Percentiles rank a stretch among this genome's conserved stretches.
Conservation (phyloP, 2,329 filamentous ascomycete genomes). For the Shiraia bambusicola region DNA sequence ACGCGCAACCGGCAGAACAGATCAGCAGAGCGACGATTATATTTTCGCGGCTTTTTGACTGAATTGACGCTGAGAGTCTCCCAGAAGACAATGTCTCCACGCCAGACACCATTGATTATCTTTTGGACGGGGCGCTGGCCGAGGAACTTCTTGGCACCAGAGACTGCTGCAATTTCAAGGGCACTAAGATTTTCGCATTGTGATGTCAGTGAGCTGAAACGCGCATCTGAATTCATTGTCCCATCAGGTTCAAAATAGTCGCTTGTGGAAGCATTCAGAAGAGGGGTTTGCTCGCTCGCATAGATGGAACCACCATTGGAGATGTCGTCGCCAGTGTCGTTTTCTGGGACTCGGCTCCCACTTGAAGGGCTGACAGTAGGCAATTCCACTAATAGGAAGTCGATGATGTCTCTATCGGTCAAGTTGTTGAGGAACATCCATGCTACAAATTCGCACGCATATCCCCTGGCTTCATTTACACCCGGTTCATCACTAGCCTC, state of each 20-base stretch:
- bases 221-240: slow-evolving; percentile 36
- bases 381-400: slow-evolving; percentile 73
- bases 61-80: slow-evolving; percentile 72
- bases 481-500: slow-evolving; percentile 60
- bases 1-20: slow-evolving; percentile 70
- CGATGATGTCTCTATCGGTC: slow-evolving; percentile 71
- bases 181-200: slow-evolving; percentile 80
- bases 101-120: slow-evolving; percentile 80
- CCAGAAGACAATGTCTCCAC: slow-evolving; percentile 84
- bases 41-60: slow-evolving; percentile 74
- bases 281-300: slow-evolving; percentile 28
- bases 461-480: slow-evolving; percentile 67
- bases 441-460: slow-evolving; percentile 77
- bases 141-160: slow-evolving; percentile 80
- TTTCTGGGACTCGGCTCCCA: slow-evolving; percentile 14
- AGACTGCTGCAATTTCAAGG: slow-evolving; percentile 80
- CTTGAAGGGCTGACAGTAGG: slow-evolving; percentile 43
- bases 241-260: slow-evolving; percentile 29
- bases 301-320: slow-evolving; percentile 15
- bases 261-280: slow-evolving; percentile 19
- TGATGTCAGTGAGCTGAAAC: slow-evolving; percentile 64
- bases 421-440: slow-evolving; percentile 74
- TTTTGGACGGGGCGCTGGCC: slow-evolving; percentile 79
- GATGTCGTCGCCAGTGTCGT: slow-evolving; percentile 2
- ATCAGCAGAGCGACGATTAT: slow-evolving; percentile 56